Conservation (phyloP, 2,329 filamentous ascomycete species). For the Xylariaceae sp. region DNA sequence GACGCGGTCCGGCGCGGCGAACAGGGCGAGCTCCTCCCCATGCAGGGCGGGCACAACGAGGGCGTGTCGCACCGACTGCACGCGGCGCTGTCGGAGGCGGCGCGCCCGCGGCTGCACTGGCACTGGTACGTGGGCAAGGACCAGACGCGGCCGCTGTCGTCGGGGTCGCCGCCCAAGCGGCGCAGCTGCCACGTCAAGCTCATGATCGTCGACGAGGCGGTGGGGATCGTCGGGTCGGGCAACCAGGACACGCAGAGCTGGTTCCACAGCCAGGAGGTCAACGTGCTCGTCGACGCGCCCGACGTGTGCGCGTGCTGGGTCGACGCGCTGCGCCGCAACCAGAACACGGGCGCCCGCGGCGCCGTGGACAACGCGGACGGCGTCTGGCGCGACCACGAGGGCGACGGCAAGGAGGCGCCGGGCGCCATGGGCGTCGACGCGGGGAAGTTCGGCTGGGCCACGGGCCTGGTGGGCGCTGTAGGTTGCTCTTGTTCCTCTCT, state of each 20-base stretch:
- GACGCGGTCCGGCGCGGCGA: no score
- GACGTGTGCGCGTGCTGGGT: constrained; percentile 57
- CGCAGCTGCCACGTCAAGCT: constrained; percentile 72
- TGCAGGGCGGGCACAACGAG: constrained; percentile 70
- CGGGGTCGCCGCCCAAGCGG: constrained; percentile 54
- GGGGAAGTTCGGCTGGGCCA: constrained; percentile 19
- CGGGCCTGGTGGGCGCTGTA: constrained; percentile 21
- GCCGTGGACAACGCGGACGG: constrained; percentile 45
- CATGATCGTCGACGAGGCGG: constrained; percentile 60
- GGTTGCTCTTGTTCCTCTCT: no score
- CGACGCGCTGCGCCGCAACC: constrained; percentile 53
- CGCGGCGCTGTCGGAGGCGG: constrained; percentile 39
- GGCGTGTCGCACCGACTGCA: constrained; percentile 57
- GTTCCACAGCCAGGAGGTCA: constrained; percentile 72
- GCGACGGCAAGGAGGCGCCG: constrained; percentile 33
- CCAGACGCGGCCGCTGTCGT: constrained; percentile 58
- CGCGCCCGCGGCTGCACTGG: constrained; percentile 47
- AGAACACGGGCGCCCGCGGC: constrained; percentile 58
- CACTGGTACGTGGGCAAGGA: constrained; percentile 70
- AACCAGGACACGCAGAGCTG: constrained; percentile 78
- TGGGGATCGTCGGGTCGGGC: constrained; percentile 67
- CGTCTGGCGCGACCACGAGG: constrained; percentile 51
- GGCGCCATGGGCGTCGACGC: constrained; percentile 49
- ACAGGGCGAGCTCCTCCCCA: constrained; percentile 66
- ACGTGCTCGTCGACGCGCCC: constrained; percentile 62